phyloP scores from a whole-genome alignment of 768 basidiomycete species.

The Lanmaoa pseudosensibilis region DNA sequence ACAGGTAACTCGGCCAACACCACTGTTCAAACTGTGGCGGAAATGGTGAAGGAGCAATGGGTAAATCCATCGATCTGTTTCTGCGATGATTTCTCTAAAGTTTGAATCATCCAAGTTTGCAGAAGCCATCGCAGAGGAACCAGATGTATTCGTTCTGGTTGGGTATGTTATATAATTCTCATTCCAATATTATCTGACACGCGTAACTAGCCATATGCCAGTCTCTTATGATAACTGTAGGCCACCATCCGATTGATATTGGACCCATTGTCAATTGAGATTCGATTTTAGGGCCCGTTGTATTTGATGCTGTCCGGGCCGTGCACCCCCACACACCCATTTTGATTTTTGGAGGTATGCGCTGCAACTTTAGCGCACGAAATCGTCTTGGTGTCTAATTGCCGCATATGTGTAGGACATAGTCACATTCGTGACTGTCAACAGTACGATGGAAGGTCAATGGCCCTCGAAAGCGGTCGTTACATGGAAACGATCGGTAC shows the following conservation, averaged over 20 bases:
- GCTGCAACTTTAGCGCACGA: neutral
- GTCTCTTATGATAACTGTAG: conserved; percentile 65
- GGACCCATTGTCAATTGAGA: neutral
- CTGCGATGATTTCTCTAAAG: neutral
- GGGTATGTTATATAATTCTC: conserved; percentile 43
- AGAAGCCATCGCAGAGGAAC: conserved; percentile 75
- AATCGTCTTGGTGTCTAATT: neutral
- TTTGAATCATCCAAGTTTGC: conserved; percentile 50
- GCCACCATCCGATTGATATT: conserved; percentile 12
- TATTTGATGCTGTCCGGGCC: conserved; percentile 71
- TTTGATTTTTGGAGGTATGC: conserved; percentile 71
- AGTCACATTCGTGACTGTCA: conserved; percentile 32
- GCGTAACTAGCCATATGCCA: conserved; percentile 74
- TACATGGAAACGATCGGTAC: conserved; percentile 92
- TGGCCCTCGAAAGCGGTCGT: conserved; percentile 72
- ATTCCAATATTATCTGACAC: neutral
- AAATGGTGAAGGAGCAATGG: conserved; percentile 83
- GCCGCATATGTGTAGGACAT: conserved; percentile 47
- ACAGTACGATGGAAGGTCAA: conserved; percentile 23
- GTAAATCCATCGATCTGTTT: conserved; percentile 34
- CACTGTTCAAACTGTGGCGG: conserved; percentile 67
- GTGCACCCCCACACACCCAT: conserved; percentile 78
- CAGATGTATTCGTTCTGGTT: conserved; percentile 78
- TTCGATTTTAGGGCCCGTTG: conserved; percentile 54
- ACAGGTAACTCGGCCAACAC: conserved; percentile 68